Evolutionary conservation across 208 protist species (phyloP), one percentile per base, ranked within the genome.

Genomic region (Trypanosoma grayi): DNA sequence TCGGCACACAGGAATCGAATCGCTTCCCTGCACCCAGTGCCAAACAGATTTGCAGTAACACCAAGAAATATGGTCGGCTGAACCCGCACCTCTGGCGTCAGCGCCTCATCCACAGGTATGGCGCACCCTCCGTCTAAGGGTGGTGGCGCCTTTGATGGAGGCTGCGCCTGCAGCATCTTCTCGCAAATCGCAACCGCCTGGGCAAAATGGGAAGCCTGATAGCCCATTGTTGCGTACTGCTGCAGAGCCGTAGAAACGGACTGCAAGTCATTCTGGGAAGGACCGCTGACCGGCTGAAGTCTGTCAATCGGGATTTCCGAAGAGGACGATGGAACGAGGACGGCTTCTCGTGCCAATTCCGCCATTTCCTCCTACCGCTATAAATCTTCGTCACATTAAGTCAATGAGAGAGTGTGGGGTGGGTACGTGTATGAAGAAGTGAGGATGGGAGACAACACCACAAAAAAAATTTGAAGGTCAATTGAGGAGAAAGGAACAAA

Each of bases 21-120:
- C 20, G 83, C 83, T 39, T 93, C 83, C 14, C 89, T 73, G 51
- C 84, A 92, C 16, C 89, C 89, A 10, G 89, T 95, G 27, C 85
- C 89, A 28, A 95, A 48, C 27, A 93, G 66, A 47, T 92, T 92
- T 0, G 89, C 89, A 0, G 86, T 81, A 4, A 83, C 61, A 8
- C 89, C 89, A 22, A 91, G 33, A 47, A 92, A 95, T 30, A 92
- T 46, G 0, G 47, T 81, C 4, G 88, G 85, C 40, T 80, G 78
- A 30, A 91, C 69, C 13, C 51, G 47, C 5, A 43, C 34, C 2
- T 8, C 28, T 9, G 28, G 14, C 8, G 13, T 3, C 30, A n/a
- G 20, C 39, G 30, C 18, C 25, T 56, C 28, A 10, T 45, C 54
- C 4, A 14, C 25, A 7, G 41, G 2, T 11, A 18, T 24, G 31